Base-by-base conservation (phyloP, 139 green algal species). In the Ostreobium quekettii region DNA sequence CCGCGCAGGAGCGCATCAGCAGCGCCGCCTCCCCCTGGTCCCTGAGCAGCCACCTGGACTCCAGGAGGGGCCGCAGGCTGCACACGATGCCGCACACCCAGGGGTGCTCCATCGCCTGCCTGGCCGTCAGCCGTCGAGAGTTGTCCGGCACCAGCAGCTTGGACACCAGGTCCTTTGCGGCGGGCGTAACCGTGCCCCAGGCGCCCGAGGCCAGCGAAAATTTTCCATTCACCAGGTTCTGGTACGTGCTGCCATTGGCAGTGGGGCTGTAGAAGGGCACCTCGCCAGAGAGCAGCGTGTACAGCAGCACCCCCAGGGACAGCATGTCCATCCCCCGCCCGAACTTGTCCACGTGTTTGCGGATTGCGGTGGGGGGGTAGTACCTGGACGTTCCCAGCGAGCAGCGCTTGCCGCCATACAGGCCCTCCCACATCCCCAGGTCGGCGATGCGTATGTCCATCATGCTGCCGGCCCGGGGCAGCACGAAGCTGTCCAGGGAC, bases 331-430 rank as follows among this genome's bases (percentile, higher is more conserved):
- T 70, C 48, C 39, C 30, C 24, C 31, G 33, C 3, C 26, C 29
- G 11, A 66, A 71, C 39, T 53, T 36, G 31, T 66, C 47, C 26
- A 19, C n/a, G 32, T 5, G 7, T 22, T 30, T 31, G 5, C 15
- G 33, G 7, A 48, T 26, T 31, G 46, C 56, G 6, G 6, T 5
- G 5, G 11, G 11, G 42, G 11, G 42, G 15, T 26, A 53, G 19
- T 26, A 53, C n/a, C n/a, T n/a, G n/a, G n/a, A n/a, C 15, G 91
- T 95, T 15, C 91, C 91, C 33, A 86, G 93, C 46, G 95, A 78
- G 4, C 87, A 93, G 48, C 77, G 72, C 78, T 93, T 85, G 2
- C 72, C 65, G 0, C 73, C 79, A 0, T 48, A 56, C 35, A 38
- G 49, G 22, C 53, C 37, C 22, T 68, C 53, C 19, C 37, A 36